Percentiles rank a stretch among this genome's conserved stretches.
These are phyloP conservation scores for Cryphonectria radicalis DNA, from an alignment of 2,329 filamentous ascomycete genomes.

Conservation along the genomic window DNA sequence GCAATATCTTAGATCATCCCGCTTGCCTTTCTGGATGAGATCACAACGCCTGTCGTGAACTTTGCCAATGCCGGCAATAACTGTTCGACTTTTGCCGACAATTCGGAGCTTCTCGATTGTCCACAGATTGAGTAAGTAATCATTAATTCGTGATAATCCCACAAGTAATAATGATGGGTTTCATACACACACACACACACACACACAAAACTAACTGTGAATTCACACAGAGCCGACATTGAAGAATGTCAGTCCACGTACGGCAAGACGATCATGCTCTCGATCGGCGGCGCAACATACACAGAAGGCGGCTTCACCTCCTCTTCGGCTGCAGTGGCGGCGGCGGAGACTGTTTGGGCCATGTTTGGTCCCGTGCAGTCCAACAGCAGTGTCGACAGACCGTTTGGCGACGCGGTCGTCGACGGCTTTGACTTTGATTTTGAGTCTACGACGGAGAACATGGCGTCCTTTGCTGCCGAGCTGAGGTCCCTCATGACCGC, in stretches of 20 bases:
- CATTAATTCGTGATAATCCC: not conserved
- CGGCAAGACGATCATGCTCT: conserved; percentile 73
- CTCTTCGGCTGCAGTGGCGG: conserved; percentile 53
- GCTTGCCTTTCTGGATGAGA: conserved; percentile 64
- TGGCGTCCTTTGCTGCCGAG: conserved; percentile 62
- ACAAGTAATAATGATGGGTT: not conserved
- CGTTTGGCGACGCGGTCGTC: conserved; percentile 67
- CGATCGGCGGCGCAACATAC: conserved; percentile 73
- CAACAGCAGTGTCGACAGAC: conserved; percentile 56
- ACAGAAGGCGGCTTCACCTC: conserved; percentile 68
- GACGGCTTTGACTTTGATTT: conserved; percentile 82
- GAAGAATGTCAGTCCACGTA: conserved; percentile 62
- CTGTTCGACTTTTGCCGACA: conserved; percentile 62
- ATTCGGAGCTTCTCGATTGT: conserved; percentile 63
- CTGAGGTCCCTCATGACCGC: conserved; percentile 61
- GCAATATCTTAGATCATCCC: conserved; percentile 57
- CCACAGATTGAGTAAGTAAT: conserved; percentile 64
- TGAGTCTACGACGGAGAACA: conserved; percentile 63
- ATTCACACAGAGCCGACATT: conserved; percentile 50
- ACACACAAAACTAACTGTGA: not conserved
- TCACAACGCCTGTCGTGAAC: conserved; percentile 61
- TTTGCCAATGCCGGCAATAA: conserved; percentile 67
- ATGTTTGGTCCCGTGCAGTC: conserved; percentile 66
- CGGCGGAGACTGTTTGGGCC: conserved; percentile 69
- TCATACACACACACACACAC: not conserved